Base-by-base conservation (phyloP, 2,329 filamentous ascomycete species). In the Zymoseptoria ardabiliae region DNA sequence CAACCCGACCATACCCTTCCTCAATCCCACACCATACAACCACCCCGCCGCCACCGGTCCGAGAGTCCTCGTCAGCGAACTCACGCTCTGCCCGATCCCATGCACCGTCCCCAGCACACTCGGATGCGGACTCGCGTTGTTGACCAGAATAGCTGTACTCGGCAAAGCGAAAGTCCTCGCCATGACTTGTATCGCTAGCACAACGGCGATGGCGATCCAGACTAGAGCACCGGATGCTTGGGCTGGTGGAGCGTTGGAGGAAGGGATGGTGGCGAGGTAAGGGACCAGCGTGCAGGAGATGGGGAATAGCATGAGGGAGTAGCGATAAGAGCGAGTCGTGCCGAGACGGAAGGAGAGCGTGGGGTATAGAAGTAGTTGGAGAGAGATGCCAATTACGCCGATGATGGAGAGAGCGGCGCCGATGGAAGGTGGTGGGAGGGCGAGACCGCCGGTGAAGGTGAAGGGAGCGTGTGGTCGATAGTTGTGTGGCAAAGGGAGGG, bases 71-170 rank as follows among this genome's bases (percentile, higher is more conserved):
- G 79, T 78, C 0, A 75, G 78, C n/a, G 76, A 78, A 19, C 78
- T 77, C 2, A 83, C 76, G 63, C 78, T 82, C 70, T 85, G 82
- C 3, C 79, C 82, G 22, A 85, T 74, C 0, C 83, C 83, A 65
- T 86, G 82, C 0, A 86, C 75, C 0, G 81, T 85, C 0, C 82
- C 82, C 9, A 85, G 70, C 2, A 85, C 78, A 35, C 72, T 77
- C 0, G 81, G 78, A 66, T 85, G 79, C 0, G 85, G 82, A 45
- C 80, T 81, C 53, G 77, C 80, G 61, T 86, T 85, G 59, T 86
- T 86, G 13, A 86, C 75, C 45, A 85, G 70, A 2, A 87, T 86
- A 0, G 82, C 79, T 0, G 79, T 79, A 0, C 80, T 80, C 0
- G 85, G 85, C 0, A 87, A 66, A 0, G 82, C 79, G 59, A 81